Base-by-base conservation (phyloP, 2,329 filamentous ascomycete genomes). In the Trichophyton benhamiae region DNA sequence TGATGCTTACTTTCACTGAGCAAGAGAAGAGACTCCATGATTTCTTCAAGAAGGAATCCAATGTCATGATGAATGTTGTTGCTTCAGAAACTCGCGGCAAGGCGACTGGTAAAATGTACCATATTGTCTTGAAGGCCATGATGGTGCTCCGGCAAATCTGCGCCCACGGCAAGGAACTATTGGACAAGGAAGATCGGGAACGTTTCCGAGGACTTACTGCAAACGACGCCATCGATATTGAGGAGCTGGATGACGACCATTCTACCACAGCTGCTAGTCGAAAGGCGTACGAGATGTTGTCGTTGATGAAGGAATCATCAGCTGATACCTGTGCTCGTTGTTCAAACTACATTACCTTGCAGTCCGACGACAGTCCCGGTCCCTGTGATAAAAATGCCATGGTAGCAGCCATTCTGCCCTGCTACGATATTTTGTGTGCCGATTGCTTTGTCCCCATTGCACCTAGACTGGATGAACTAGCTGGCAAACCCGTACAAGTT, bases 91-190 rank as follows among this genome's bases (percentile, higher is more conserved):
- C 82, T 66, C 83, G 83, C 59, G 86, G 84, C 65, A 83, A 83
- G 64, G 79, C 94, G 58, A 88, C 87, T 46, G 92, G 91, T 48
- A 89, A 87, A 66, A 87, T 88, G n/a, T 96, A 96, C 70, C 91
- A 94, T 55, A 89, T 96, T 67, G 94, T 99, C 55, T 76, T 99
- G 63, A 91, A 94, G 66, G 89, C 90, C 3, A 96, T 99, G 69
- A 82, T 95, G 66, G 87, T 92, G 33, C 82, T 99, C 17, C 88
- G 94, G 8, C 81, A 95, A 46, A 87, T 97, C 59, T 96, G 91
- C 70, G 94, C 91, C 0, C 92, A 96, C 71, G 94, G 94, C n/a
- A 88, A 87, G 65, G 92, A 97, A 63, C 82, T 99, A 6, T 80
- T 99, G 2, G 89, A 86, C 61, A 85, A 91, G 41, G 87, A 92